Base-by-base conservation (phyloP, 371 early-diverging fungal genomes). In the Funneliformis caledonium region DNA sequence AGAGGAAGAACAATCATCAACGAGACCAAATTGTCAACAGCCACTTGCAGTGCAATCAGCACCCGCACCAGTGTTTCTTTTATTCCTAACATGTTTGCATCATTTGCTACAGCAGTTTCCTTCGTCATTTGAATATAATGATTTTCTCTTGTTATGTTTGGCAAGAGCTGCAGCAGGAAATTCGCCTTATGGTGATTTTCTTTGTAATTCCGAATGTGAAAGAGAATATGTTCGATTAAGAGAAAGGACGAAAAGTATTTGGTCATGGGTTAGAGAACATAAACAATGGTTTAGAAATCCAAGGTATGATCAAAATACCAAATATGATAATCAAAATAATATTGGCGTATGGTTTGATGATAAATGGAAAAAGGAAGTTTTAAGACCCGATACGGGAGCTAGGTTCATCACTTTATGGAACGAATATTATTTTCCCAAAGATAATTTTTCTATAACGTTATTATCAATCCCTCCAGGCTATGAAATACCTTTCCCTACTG, bases 61-160 rank as follows among this genome's bases (percentile, higher is more conserved):
- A 4, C 82, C 86, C 3, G 83, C 86, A 11, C 86, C 86, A 6
- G 83, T 86, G 2, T 86, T 86, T 72, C 73, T 86, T 16, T 83
- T 86, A 42, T 86, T 86, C 72, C 48, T 86, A 59, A 86, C 86
- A 1, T 85, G 86, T 43, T 60, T 86, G 2, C 86, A 85, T 37
- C 85, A 85, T 37, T 81, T 86, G 62, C 70, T 85, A 1, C 76
- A 84, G 61, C 86, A 86, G 60, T 82, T 84, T 64, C 85, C 85
- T 14, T 47, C 42, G 7, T 70, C 68, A n/a, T 86, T 86, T 61
- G 86, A 86, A 59, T 86, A 82, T 78, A 86, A 86, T 50, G 85
- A 85, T 70, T 85, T 85, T 22, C 37, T 86, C 9, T 81, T 86
- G 3, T 76, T 85, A 8, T 80, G 84, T 52, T 72, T 86, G 0